Percentiles rank a stretch among this genome's conserved stretches.
Evolutionary conservation across 768 basidiomycete genomes (phyloP).

Genomic region (Boletus sp.): DNA sequence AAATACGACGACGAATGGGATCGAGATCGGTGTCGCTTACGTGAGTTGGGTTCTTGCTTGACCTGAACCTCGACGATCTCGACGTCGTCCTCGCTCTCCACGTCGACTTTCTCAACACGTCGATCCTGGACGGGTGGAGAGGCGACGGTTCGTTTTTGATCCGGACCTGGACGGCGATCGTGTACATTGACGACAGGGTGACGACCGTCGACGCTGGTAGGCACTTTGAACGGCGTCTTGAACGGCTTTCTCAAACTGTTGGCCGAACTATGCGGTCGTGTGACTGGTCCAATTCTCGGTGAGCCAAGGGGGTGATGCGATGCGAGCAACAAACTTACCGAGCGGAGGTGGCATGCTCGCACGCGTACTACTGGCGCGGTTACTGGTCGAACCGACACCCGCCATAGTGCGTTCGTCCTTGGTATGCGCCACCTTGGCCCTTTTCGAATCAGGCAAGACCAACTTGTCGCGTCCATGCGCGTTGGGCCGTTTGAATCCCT

Average conservation of each 20-base stretch:
- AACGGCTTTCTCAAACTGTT: constrained; percentile 51
- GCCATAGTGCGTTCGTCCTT: background rate
- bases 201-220: constrained; percentile 41
- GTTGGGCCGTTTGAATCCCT: constrained; percentile 28
- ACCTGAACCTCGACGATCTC: constrained; percentile 13
- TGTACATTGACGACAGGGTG: constrained; percentile 3
- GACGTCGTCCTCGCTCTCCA: background rate
- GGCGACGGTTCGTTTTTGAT: background rate
- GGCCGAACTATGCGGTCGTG: constrained; percentile 45
- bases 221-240: constrained; percentile 41
- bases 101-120: background rate
- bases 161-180: background rate
- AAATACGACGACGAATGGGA: background rate
- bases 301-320: background rate
- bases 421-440: constrained; percentile 12
- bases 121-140: background rate
- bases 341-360: constrained; percentile 22
- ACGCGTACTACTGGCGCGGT: background rate
- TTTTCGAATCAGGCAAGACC: constrained; percentile 20
- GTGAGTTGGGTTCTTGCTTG: background rate
- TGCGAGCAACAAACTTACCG: constrained; percentile 12
- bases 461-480: constrained; percentile 5
- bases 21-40: background rate
- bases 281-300: constrained; percentile 33
- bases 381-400: background rate